Base-by-base conservation (phyloP, 305 asterid genomes). In the Ruellia speciosa region DNA sequence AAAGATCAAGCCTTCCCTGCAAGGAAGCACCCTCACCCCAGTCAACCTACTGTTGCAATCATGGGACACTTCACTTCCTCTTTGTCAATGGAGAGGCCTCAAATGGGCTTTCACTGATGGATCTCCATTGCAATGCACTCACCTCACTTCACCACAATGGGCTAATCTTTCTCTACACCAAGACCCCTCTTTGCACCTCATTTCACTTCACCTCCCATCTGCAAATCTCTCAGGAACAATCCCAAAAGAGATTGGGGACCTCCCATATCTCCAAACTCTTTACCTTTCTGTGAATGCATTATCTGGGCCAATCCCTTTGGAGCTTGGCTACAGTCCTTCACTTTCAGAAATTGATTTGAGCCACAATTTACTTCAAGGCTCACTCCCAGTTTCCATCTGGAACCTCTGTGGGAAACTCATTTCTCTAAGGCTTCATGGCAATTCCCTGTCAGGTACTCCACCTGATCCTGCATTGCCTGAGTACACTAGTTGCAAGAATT, bases 401-500 rank as follows among this genome's bases (percentile, higher is more conserved):
- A 92, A 86, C 72, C 89, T 86, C 8, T 92, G 99, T 37, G 90
- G 82, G 14, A 68, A 78, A 50, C 79, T 92, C 4, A 81, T 75
- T 62, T 86, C 90, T 0, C 82, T 92, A 34, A 77, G 83, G 24
- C 18, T 88, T 59, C 95, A 86, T 13, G 94, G 94, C 37, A 92
- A 92, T 71, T 66, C 81, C 57, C 74, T 92, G 37, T 84, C 97
- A 41, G 99, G 95, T 54, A 54, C 81, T 56, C 60, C 78, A 62
- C 95, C 97, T 41, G 83, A 71, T 14, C 96, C 97, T 45, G 94
- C 90, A 34, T 77, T 92, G 54, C 99, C 99, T 34, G 79, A 75
- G 58, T 70, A 80, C 31, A 24, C 31, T 53, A 70, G 66, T 61
- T 88, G 99, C 72, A 72, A 81, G 77, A 69, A 74, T 52, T 68